Conservation (phyloP, 2,329 filamentous ascomycete species). For the Tolypocladium ovalisporum region DNA sequence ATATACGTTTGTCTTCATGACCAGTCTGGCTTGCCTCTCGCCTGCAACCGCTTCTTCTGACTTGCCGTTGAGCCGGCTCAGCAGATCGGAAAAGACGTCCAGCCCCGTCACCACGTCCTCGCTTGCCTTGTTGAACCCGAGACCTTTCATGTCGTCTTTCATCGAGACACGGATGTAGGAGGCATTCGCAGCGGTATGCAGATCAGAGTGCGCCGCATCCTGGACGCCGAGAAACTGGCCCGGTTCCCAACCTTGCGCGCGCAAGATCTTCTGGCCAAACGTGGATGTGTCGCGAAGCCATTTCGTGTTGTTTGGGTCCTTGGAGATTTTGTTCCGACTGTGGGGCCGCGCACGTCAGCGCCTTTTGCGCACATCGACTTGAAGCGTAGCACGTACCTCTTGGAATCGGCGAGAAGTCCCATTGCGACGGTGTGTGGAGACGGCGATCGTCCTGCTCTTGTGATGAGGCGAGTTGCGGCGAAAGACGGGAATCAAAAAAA, state of each 20-base stretch:
- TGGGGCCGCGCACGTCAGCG: constrained; percentile 5
- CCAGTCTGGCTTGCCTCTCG: constrained; percentile 56
- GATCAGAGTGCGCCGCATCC: constrained; percentile 61
- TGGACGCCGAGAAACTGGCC: constrained; percentile 73
- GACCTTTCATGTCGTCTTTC: constrained; percentile 83
- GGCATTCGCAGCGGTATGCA: constrained; percentile 70
- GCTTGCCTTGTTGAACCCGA: constrained; percentile 70
- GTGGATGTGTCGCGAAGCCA: constrained; percentile 75
- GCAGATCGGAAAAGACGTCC: constrained; percentile 72
- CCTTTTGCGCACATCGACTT: neutral
- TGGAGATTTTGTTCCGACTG: constrained; percentile 56
- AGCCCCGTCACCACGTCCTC: constrained; percentile 75
- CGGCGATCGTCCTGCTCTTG: neutral
- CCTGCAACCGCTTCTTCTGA: constrained; percentile 60
- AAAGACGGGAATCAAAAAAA: constrained; percentile 14
- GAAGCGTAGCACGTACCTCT: constrained; percentile 14
- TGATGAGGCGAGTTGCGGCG: neutral
- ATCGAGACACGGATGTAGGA: constrained; percentile 76
- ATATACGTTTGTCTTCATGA: constrained; percentile 63
- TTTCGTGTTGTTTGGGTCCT: constrained; percentile 91
- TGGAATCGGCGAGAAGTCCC: constrained; percentile 25
- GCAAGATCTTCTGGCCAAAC: constrained; percentile 85
- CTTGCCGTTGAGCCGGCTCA: constrained; percentile 85
- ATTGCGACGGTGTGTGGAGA: constrained; percentile 12
- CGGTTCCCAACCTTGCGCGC: constrained; percentile 81